Percentiles rank a stretch among this genome's conserved stretches.
Conservation (phyloP, 2,329 filamentous ascomycete genomes). For the Trichoderma afroharzianum region DNA sequence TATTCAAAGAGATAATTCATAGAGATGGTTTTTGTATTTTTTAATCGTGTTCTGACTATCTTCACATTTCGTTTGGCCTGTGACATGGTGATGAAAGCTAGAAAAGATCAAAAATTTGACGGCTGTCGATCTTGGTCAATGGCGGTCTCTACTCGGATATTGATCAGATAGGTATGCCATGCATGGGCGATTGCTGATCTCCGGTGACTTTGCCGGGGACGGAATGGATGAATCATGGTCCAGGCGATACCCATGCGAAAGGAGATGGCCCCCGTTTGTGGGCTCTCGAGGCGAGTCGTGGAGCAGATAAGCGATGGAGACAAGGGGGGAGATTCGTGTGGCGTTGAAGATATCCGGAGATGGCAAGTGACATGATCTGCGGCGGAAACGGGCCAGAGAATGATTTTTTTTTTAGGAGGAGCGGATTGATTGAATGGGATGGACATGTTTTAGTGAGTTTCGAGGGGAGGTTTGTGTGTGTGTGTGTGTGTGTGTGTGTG, state of each 20-base stretch:
- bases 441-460: background rate
- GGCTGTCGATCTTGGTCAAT: background rate
- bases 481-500: background rate
- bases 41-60: background rate
- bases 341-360: background rate
- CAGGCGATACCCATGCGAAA: background rate
- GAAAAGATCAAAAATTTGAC: background rate
- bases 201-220: background rate
- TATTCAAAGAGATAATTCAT: constrained; percentile 16
- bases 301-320: background rate
- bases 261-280: background rate
- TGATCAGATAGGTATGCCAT: background rate
- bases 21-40: constrained; percentile 10
- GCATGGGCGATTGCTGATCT: background rate
- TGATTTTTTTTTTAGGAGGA: background rate
- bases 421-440: background rate
- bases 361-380: background rate
- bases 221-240: no score
- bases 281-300: background rate
- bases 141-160: background rate
- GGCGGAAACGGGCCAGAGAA: background rate
- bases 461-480: background rate
- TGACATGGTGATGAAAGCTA: background rate
- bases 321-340: background rate
- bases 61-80: background rate